Conservation (phyloP, 2,329 filamentous ascomycete species). For the Lachnellula willkommii region DNA sequence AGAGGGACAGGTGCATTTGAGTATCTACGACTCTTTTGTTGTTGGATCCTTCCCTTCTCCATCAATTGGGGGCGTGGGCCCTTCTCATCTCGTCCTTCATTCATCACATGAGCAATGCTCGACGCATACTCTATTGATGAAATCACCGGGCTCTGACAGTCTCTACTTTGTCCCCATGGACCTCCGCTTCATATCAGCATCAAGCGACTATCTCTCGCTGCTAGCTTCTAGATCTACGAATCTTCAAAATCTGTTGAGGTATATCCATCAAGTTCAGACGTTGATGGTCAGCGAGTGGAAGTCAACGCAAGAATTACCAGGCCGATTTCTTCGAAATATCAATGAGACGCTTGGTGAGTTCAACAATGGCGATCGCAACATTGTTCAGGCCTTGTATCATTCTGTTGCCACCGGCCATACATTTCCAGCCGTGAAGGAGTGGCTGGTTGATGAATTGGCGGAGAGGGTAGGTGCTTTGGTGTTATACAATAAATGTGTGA, state of each 20-base stretch:
- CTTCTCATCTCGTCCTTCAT: slow-evolving; percentile 46
- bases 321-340: slow-evolving; percentile 70
- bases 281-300: slow-evolving; percentile 81
- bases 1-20: slow-evolving; percentile 67
- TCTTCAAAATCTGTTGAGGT: slow-evolving; percentile 78
- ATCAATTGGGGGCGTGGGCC: slow-evolving; percentile 28
- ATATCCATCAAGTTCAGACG: slow-evolving; percentile 72
- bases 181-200: slow-evolving; percentile 73
- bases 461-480: slow-evolving; percentile 56
- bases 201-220: slow-evolving; percentile 74
- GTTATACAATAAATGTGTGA: neutral
- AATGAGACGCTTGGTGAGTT: slow-evolving; percentile 68
- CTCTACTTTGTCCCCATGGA: slow-evolving; percentile 71
- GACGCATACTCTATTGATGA: slow-evolving; percentile 68
- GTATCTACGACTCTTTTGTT: slow-evolving; percentile 80
- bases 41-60: slow-evolving; percentile 59
- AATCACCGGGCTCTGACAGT: slow-evolving; percentile 37
- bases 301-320: slow-evolving; percentile 71
- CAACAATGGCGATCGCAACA: slow-evolving; percentile 48
- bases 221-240: slow-evolving; percentile 83
- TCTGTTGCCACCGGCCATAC: slow-evolving; percentile 79
- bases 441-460: slow-evolving; percentile 77
- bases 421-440: slow-evolving; percentile 70
- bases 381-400: slow-evolving; percentile 76
- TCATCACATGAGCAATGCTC: slow-evolving; percentile 67